These are phyloP conservation scores for Bromus sterilis DNA, from an alignment of 176 grass and related monocot genomes.

Conservation along the genomic window DNA sequence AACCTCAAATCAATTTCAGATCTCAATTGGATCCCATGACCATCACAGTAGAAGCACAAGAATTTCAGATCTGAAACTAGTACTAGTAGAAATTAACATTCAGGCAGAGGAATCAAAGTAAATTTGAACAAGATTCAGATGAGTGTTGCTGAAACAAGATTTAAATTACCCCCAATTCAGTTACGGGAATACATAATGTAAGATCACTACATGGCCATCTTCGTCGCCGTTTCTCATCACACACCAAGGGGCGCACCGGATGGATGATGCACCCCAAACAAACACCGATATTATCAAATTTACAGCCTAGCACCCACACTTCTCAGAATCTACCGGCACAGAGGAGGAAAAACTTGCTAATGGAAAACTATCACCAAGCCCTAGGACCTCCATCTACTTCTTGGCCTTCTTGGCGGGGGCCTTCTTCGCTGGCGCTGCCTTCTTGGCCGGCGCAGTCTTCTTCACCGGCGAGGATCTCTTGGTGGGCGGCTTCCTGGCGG, in stretches of 20 bases:
- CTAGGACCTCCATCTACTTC: conserved; percentile 47
- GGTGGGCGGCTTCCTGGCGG: background rate
- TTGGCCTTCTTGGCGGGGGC: conserved; percentile 40
- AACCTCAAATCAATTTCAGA: too few species aligned
- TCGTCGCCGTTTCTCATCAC: background rate
- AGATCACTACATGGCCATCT: background rate
- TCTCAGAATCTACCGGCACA: background rate
- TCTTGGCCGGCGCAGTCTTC: background rate
- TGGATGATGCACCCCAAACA: background rate
- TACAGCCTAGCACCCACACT: conserved; percentile 27
- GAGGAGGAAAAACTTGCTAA: background rate
- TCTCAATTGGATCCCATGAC: too few species aligned
- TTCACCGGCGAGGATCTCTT: background rate
- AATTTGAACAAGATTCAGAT: background rate
- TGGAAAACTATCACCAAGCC: background rate
- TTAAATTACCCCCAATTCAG: background rate
- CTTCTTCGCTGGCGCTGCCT: conserved; percentile 7
- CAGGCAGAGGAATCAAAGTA: background rate
- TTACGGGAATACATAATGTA: conserved; percentile 15
- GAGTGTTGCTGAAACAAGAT: background rate
- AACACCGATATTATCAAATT: conserved; percentile 41
- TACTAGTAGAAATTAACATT: too few species aligned
- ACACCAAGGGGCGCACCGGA: background rate
- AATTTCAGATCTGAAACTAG: background rate
- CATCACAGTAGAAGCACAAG: too few species aligned